Evolutionary conservation across 2,329 filamentous ascomycete species (phyloP), one percentile per base, ranked within the genome.

Genomic region (Juglanconis sp.): DNA sequence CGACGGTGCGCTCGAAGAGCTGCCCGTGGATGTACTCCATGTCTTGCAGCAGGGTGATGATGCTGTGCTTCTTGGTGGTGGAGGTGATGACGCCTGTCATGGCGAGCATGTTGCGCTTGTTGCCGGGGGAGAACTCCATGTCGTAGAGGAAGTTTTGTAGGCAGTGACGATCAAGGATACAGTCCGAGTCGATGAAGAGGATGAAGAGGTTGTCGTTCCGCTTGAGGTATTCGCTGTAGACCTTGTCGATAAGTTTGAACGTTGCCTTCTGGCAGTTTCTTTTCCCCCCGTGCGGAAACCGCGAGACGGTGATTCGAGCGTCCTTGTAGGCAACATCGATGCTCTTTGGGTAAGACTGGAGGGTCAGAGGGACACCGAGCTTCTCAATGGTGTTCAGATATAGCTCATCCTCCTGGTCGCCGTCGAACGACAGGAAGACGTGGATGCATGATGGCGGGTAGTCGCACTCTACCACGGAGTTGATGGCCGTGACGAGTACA

Each of bases 1-100:
- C 94, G 36, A 98, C 93, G 0, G 93, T 96, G 59, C 94, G 87
- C 74, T 99, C 95, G 70, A 97, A 97, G 4, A 98, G 83, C 73
- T 99, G 95, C 5, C 94, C 95, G 73, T 98, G 95, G 34, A 98
- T 90, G 70, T 98, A 98, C 74, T 99, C 95, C 88, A 98, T 96
- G 68, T 99, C 94, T 74, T 99, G 94, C 5, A 99, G 81, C 13
- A 99, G 79, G 0, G 95, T 98, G 69, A 98, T 91, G 59, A 98
- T 79, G 66, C 89, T 92, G 72, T 96, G 90, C 68, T 90, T 95
- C 68, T 89, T 85, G 0, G 94, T 96, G 0, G 93, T 97, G 1
- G 92, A 94, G 2, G 94, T 98, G 70, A 98, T 98, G 70, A 98
- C 91, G 36, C 94, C 94, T 13, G 94, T 98, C 92, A 97, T 97